Percentiles rank a stretch among this genome's conserved stretches.
These are phyloP conservation scores for Ophiostoma sp. DNA, from an alignment of 2,329 filamentous ascomycete species.

Conservation along the genomic window DNA sequence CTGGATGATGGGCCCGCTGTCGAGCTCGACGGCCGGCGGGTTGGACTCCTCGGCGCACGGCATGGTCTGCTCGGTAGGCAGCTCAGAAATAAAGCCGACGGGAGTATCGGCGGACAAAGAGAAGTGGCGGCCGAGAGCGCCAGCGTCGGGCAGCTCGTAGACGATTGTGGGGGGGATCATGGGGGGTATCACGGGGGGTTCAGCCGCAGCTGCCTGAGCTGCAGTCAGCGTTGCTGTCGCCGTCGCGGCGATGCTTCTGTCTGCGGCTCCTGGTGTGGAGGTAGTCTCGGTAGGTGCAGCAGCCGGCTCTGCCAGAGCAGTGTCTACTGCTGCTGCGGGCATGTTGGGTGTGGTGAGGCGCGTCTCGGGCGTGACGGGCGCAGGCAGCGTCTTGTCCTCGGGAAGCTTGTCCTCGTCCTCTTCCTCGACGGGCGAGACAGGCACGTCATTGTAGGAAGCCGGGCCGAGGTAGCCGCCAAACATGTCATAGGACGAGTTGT, in stretches of 20 bases:
- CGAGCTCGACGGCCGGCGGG: slow-evolving; percentile 44
- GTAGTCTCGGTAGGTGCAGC: neutral
- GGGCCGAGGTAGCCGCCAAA: slow-evolving; percentile 53
- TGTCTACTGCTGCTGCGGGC: neutral
- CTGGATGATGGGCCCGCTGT: slow-evolving; percentile 32
- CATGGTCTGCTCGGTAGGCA: slow-evolving; percentile 43
- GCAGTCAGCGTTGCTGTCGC: neutral
- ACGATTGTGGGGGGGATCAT: neutral
- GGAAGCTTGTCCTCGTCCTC: slow-evolving; percentile 28
- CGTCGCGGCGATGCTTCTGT: neutral
- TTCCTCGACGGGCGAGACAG: slow-evolving; percentile 40
- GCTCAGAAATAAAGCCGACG: slow-evolving; percentile 44
- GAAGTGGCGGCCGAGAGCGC: slow-evolving; percentile 26
- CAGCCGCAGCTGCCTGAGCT: slow-evolving; percentile 28
- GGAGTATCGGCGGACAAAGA: slow-evolving; percentile 34
- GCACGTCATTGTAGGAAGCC: slow-evolving; percentile 42
- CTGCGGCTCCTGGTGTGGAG: slow-evolving; percentile 11
- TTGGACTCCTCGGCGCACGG: slow-evolving; percentile 40
- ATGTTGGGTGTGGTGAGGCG: slow-evolving; percentile 7
- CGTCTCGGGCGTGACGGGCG: slow-evolving; percentile 11
- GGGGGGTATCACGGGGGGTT: slow-evolving; percentile 31
- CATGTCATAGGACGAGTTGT: slow-evolving; percentile 44
- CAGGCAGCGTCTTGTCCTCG: neutral
- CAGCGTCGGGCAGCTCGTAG: slow-evolving; percentile 32
- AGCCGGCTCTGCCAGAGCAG: neutral